These are phyloP conservation scores for Quercus tomentella DNA, from an alignment of 331 rosid species.

Conservation along the genomic window DNA sequence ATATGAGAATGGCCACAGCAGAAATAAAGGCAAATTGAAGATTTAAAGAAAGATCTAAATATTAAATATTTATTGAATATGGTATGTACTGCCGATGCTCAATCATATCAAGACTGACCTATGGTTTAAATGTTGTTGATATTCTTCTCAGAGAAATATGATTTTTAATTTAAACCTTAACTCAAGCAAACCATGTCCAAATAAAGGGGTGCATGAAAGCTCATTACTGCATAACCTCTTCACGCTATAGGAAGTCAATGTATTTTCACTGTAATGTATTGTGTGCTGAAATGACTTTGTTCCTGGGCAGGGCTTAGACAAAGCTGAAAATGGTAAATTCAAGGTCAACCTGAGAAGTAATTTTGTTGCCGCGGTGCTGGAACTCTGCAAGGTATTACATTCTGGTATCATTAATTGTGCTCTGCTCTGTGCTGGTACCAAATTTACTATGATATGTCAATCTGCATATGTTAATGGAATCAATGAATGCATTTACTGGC, in stretches of 20 bases:
- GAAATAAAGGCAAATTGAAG: not conserved
- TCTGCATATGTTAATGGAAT: not conserved
- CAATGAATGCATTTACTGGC: not conserved
- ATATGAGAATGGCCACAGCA: not conserved
- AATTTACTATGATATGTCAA: not conserved
- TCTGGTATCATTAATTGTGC: not conserved
- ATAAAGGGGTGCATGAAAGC: not conserved
- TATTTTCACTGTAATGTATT: not conserved
- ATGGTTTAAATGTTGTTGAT: not conserved
- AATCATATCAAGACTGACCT: not conserved
- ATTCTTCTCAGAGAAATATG: not conserved
- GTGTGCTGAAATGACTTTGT: constrained; percentile 10
- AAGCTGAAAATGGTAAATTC: constrained; percentile 66
- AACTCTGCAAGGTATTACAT: constrained; percentile 78
- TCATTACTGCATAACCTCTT: constrained; percentile 1
- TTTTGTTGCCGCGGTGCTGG: constrained; percentile 73
- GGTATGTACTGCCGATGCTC: not conserved
- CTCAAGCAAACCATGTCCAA: not conserved
- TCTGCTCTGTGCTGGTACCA: not conserved
- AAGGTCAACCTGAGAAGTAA: constrained; percentile 68
- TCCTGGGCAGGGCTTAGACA: constrained; percentile 60
- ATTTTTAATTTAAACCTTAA: not conserved
- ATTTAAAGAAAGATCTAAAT: not conserved
- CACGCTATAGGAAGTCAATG: not conserved
- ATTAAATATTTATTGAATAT: not conserved